Percentiles rank a stretch among this genome's conserved stretches.
These are phyloP conservation scores for Cruciata laevipes DNA, from an alignment of 257 asterid species.

Conservation along the genomic window DNA sequence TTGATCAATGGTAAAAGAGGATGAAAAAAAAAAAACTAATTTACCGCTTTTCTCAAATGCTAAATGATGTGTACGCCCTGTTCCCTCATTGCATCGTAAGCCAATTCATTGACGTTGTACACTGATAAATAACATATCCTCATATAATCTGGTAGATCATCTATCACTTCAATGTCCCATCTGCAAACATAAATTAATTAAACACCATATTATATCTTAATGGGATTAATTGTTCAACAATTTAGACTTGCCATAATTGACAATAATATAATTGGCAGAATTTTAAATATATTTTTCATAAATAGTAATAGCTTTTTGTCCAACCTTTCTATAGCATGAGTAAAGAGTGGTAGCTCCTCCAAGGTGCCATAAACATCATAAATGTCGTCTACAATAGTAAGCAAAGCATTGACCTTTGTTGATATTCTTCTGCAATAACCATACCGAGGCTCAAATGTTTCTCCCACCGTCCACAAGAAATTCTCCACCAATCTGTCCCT, in stretches of 20 bases:
- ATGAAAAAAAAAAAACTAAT: no score
- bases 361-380: conserved; percentile 15
- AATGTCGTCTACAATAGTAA: conserved; percentile 8
- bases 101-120: conserved; percentile 16
- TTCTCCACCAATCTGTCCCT: conserved; percentile 14
- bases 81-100: conserved; percentile 11
- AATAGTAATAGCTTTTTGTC: no score
- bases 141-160: conserved; percentile 22
- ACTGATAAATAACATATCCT: conserved; percentile 17
- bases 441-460: neutral
- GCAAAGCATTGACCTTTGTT: conserved; percentile 6
- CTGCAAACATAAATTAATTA: conserved; percentile 6
- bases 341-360: conserved; percentile 11
- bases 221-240: no score
- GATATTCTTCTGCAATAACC: conserved; percentile 10
- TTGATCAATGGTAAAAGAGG: no score
- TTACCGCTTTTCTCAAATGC: conserved; percentile 12
- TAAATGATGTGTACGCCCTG: conserved; percentile 10
- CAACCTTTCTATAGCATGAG: conserved; percentile 12
- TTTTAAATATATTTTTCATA: no score
- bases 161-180: conserved; percentile 18
- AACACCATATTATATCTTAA: no score
- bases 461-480: conserved; percentile 13
- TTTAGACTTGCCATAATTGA: no score
- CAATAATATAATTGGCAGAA: no score